Evolutionary conservation across 441 rosid species (phyloP).

Genomic region (Geranium incanum): DNA sequence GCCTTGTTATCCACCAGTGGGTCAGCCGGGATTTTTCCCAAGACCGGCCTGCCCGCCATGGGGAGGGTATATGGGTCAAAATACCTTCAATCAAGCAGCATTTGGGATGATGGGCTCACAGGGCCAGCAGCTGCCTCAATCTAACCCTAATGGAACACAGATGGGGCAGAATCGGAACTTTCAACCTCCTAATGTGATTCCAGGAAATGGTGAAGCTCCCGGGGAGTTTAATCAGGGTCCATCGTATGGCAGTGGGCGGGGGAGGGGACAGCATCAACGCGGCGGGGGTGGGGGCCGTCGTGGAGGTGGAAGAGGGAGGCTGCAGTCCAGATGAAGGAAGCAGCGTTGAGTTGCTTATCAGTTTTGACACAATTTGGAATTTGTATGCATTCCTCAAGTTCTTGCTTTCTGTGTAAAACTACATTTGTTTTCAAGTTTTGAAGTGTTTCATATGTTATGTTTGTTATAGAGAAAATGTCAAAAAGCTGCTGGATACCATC

Average conservation of each 20-base stretch:
- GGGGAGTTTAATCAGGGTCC: constrained; percentile 42
- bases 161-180: constrained; percentile 19
- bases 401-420: constrained; percentile 1
- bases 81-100: constrained; percentile 39
- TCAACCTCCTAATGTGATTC: constrained; percentile 16
- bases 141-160: constrained; percentile 18
- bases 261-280: constrained; percentile 31
- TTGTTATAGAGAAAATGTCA: too few relatives aligned
- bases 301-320: constrained; percentile 33
- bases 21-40: constrained; percentile 31
- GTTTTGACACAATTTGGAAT: too few relatives aligned
- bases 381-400: background rate
- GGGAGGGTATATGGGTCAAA: constrained; percentile 45
- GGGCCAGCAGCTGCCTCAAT: constrained; percentile 28
- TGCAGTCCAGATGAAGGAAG: constrained; percentile 20
- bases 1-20: constrained; percentile 32
- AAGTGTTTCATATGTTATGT: background rate
- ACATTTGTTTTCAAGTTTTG: background rate
- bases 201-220: constrained; percentile 28
- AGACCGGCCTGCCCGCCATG: constrained; percentile 41
- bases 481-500: too few relatives aligned
- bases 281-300: constrained; percentile 32
- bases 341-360: background rate
- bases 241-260: constrained; percentile 33
- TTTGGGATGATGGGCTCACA: constrained; percentile 33